A percentile compares a stretch with the other conserved stretches of the same genome.
phyloP scores from a whole-genome alignment of 2,329 filamentous ascomycete genomes.

The Aspergillus tanneri region DNA sequence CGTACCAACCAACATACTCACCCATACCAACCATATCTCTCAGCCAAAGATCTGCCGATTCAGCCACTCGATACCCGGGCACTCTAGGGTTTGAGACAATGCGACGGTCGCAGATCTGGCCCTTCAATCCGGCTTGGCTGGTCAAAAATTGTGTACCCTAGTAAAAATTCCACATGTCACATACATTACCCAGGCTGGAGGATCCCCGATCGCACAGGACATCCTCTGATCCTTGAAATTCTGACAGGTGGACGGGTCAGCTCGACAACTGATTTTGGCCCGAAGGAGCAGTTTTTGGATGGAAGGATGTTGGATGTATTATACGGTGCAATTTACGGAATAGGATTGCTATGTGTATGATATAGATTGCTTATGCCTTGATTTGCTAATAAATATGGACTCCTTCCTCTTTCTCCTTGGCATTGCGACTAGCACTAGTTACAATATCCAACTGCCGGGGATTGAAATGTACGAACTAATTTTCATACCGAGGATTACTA shows the following conservation, averaged over 20 bases:
- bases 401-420: slow-evolving; percentile 2
- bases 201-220: slow-evolving; percentile 22
- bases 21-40: background rate
- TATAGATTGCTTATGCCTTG: slow-evolving; percentile 9
- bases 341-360: too few relatives aligned
- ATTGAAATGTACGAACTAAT: too few relatives aligned
- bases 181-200: slow-evolving; percentile 3
- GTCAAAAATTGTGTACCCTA: slow-evolving; percentile 1
- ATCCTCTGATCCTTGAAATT: slow-evolving; percentile 10
- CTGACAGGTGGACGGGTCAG: slow-evolving; percentile 13
- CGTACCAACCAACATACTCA: background rate
- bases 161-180: slow-evolving; percentile 10
- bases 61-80: slow-evolving; percentile 16
- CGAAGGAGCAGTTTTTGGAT: slow-evolving; percentile 12
- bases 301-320: slow-evolving; percentile 9
- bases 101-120: slow-evolving; percentile 19
- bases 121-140: slow-evolving; percentile 15
- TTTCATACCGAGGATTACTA: too few relatives aligned
- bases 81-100: slow-evolving; percentile 21
- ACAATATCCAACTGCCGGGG: too few relatives aligned
- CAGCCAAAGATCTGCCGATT: slow-evolving; percentile 16
- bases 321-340: too few relatives aligned
- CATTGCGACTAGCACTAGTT: too few relatives aligned
- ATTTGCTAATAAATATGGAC: background rate
- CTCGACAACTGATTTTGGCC: background rate